These are phyloP conservation scores for Aspergillus uvarum DNA, from an alignment of 2,329 filamentous ascomycete species.

Conservation along the genomic window DNA sequence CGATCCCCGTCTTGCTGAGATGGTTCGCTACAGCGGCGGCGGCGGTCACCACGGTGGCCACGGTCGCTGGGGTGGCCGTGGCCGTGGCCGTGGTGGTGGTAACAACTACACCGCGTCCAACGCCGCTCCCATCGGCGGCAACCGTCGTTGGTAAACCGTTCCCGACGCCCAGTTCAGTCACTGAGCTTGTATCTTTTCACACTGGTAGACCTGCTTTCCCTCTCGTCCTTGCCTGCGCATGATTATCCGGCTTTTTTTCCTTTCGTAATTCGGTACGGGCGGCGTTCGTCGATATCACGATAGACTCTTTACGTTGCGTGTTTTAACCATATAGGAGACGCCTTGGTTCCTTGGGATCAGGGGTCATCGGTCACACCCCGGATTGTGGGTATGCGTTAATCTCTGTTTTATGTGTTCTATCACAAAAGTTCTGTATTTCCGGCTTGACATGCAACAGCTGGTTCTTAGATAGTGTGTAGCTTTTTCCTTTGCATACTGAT, in stretches of 20 bases:
- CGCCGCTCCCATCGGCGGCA: constrained; percentile 56
- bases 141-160: constrained; percentile 56
- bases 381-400: constrained; percentile 20
- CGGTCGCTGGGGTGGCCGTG: constrained; percentile 48
- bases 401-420: constrained; percentile 9
- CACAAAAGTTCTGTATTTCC: constrained; percentile 16
- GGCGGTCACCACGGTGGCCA: constrained; percentile 67
- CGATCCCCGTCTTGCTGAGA: constrained; percentile 91
- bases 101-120: constrained; percentile 59
- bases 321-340: constrained; percentile 15
- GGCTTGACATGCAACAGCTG: constrained; percentile 9
- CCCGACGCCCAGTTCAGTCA: constrained; percentile 23
- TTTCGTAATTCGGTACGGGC: constrained; percentile 39
- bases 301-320: constrained; percentile 36
- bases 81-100: constrained; percentile 49
- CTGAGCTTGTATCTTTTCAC: constrained; percentile 30
- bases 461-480: constrained; percentile 18
- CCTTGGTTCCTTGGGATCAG: constrained; percentile 10
- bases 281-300: constrained; percentile 40
- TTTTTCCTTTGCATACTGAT: constrained; percentile 13
- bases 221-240: constrained; percentile 16
- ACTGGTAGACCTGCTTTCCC: constrained; percentile 32
- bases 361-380: constrained; percentile 8
- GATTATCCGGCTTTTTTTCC: constrained; percentile 19
- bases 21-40: constrained; percentile 87